Percentiles rank a stretch among this genome's conserved stretches.
Evolutionary conservation across 768 basidiomycete genomes (phyloP).

Genomic region (Rhizopogon rudus): DNA sequence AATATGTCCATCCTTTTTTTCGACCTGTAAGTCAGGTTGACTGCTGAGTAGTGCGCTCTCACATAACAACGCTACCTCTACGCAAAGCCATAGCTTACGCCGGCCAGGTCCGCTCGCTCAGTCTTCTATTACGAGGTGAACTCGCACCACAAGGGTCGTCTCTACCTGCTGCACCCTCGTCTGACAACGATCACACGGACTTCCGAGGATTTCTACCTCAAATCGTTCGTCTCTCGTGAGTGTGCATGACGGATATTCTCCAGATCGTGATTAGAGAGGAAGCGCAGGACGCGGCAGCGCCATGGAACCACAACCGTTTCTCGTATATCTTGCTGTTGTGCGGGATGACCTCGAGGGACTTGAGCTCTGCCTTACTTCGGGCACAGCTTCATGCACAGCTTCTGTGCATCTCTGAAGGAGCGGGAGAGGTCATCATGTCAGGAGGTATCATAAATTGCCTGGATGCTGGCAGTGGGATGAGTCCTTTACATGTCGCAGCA

Average conservation of each 20-base stretch:
- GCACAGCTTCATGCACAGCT: conserved; percentile 7
- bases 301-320: conserved; percentile 77
- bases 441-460: conserved; percentile 72
- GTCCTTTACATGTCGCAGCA: conserved; percentile 77
- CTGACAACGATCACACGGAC: conserved; percentile 35
- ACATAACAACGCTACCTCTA: conserved; percentile 88
- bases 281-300: conserved; percentile 42
- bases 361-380: conserved; percentile 45
- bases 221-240: conserved; percentile 56
- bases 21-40: too few species aligned
- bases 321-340: conserved; percentile 79
- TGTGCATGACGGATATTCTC: conserved; percentile 27
- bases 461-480: conserved; percentile 67
- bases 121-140: conserved; percentile 82
- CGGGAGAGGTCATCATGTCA: conserved; percentile 30
- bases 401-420: conserved; percentile 20
- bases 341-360: conserved; percentile 62
- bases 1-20: conserved; percentile 34
- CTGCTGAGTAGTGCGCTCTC: conserved; percentile 64
- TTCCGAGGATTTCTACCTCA: conserved; percentile 65
- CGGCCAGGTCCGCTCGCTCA: conserved; percentile 66
- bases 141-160: conserved; percentile 54
- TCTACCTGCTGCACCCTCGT: conserved; percentile 36
- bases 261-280: conserved; percentile 35
- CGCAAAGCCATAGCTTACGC: conserved; percentile 74